Evolutionary conservation across 306 rosid species (phyloP), one percentile per base, ranked within the genome.

Genomic region (Dalbergia oliveri): DNA sequence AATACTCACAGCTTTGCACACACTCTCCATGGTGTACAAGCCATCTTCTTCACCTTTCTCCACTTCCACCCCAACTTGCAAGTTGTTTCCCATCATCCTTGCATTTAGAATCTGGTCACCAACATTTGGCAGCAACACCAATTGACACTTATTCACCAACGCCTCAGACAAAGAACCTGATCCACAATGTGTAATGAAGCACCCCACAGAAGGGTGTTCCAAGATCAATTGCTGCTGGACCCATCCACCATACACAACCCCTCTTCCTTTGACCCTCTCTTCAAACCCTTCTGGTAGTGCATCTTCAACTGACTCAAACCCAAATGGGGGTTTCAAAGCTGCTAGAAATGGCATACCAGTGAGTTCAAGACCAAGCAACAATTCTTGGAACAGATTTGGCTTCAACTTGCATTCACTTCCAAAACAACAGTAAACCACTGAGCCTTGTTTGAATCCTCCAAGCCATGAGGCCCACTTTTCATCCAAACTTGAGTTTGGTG

Each of bases 21-120:
- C 86, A 34, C 66, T 68, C 0, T 61, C 84, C 58, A 19, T 83
- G 0, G 69, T 83, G 66, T 72, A 80, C 14, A 72, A 11, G 1
- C 85, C 89, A 66, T 83, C 78, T 1, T 83, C 85, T 3, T 83
- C 85, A 43, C 68, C 83, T 53, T 86, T 83, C 79, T 72, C 79
- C 31, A 83, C 85, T 61, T 72, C 87, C 69, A 83, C 85, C 11
- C 89, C 89, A 72, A 80, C 85, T 57, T 76, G 41, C 74, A 83
- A 74, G 54, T 58, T 84, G 5, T 73, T 80, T 4, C 60, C 72
- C 81, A 77, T 83, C 76, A 83, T 51, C 66, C 84, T 83, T 26
- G 85, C 87, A 77, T 77, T 67, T 0, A 75, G 33, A 0, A 83
- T 59, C 18, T 83, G 85, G 45, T 86, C 87, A 50, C 73, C 82